phyloP scores from a whole-genome alignment of 2,329 filamentous ascomycete genomes.

The Aspergillus sp. region DNA sequence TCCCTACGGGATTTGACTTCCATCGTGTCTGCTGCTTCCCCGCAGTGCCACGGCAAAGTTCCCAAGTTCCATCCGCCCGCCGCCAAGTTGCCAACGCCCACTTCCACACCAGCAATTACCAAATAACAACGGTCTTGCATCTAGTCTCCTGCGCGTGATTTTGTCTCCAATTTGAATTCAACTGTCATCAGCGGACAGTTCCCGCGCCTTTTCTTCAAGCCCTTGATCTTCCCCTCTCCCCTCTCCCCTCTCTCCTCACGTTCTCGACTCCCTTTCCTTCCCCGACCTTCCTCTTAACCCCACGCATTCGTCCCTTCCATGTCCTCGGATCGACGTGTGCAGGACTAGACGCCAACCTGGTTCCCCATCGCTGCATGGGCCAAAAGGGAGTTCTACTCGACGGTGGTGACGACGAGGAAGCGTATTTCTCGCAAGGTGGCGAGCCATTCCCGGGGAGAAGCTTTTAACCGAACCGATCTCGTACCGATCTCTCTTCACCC shows the following conservation, averaged over 20 bases:
- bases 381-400: slow-evolving; percentile 13
- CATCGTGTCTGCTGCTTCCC: not conserved
- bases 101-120: not conserved
- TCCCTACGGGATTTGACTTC: not conserved
- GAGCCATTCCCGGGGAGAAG: slow-evolving; percentile 2
- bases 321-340: slow-evolving; percentile 16
- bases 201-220: not conserved
- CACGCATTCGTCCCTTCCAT: slow-evolving; percentile 15
- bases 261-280: not conserved
- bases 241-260: not conserved
- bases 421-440: slow-evolving; percentile 6
- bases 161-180: slow-evolving; percentile 7
- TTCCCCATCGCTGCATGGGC: slow-evolving; percentile 13
- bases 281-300: not conserved
- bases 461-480: slow-evolving; percentile 8
- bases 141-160: not conserved
- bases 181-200: not conserved
- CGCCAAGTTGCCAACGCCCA: slow-evolving; percentile 2
- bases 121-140: not conserved
- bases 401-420: slow-evolving; percentile 6
- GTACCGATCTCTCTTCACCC: slow-evolving; percentile 4
- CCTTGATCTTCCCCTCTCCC: not conserved
- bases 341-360: slow-evolving; percentile 19
- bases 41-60: slow-evolving; percentile 11
- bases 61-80: slow-evolving; percentile 10